Conservation (phyloP, 768 basidiomycete genomes). For the Candolleomyces eurysporus region DNA sequence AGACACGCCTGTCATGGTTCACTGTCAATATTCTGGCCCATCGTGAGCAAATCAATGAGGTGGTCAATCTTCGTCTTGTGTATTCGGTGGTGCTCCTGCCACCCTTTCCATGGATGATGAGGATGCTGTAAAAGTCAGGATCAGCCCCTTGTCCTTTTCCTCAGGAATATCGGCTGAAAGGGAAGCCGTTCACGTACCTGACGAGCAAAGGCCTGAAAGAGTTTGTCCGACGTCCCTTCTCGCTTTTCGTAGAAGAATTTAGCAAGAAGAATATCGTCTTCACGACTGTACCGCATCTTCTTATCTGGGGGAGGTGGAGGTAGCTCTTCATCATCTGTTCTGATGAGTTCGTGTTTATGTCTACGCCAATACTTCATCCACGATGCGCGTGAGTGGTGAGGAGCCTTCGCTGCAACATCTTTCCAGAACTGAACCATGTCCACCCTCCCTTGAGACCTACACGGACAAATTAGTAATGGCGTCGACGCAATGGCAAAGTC, state of each 20-base stretch:
- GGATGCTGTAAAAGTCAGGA: slow-evolving; percentile 51
- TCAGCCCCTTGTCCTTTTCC: slow-evolving; percentile 3
- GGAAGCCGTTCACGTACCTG: slow-evolving; percentile 41
- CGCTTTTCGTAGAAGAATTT: slow-evolving; percentile 70
- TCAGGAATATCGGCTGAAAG: slow-evolving; percentile 6
- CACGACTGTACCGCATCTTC: slow-evolving; percentile 82
- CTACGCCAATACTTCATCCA: slow-evolving; percentile 95
- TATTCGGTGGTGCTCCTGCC: slow-evolving; percentile 90
- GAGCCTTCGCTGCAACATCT: slow-evolving; percentile 51
- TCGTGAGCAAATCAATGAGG: slow-evolving; percentile 57
- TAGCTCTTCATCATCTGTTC: slow-evolving; percentile 63
- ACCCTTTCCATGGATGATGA: slow-evolving; percentile 92
- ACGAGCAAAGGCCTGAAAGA: slow-evolving; percentile 79
- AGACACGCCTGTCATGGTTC: slow-evolving; percentile 6
- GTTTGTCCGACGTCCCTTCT: slow-evolving; percentile 79
- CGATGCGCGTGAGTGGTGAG: slow-evolving; percentile 87
- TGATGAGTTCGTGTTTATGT: slow-evolving; percentile 80
- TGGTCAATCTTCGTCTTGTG: slow-evolving; percentile 87
- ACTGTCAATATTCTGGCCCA: slow-evolving; percentile 51
- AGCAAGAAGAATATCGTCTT: slow-evolving; percentile 78
- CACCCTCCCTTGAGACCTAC: slow-evolving; percentile 40
- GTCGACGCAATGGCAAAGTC: slow-evolving; percentile 3
- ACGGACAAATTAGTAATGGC: background rate
- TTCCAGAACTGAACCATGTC: slow-evolving; percentile 35
- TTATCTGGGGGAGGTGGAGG: slow-evolving; percentile 78